Conservation (phyloP, 2,329 filamentous ascomycete genomes). For the Verticillium alfalfae region DNA sequence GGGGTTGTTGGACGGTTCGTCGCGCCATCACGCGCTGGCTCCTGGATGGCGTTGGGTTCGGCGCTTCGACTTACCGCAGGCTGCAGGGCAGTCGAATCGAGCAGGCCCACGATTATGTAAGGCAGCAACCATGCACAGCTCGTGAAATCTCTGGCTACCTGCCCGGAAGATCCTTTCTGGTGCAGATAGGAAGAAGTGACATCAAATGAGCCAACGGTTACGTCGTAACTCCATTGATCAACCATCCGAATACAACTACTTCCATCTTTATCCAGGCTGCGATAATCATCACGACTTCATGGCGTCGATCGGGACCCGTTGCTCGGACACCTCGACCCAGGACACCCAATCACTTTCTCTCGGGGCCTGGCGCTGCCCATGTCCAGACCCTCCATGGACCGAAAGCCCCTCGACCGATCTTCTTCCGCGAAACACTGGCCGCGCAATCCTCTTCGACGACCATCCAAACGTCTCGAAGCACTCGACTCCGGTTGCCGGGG, state of each 20-base stretch:
- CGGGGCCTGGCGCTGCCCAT: neutral
- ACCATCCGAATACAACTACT: neutral
- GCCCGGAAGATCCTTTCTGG: too few relatives aligned
- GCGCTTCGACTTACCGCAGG: too few relatives aligned
- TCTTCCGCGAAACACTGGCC: neutral
- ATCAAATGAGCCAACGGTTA: neutral
- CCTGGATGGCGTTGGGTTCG: too few relatives aligned
- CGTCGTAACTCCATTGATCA: neutral
- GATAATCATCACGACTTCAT: neutral
- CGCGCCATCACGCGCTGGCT: too few relatives aligned
- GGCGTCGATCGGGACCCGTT: neutral
- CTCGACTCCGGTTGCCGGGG: neutral
- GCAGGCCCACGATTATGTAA: too few relatives aligned
- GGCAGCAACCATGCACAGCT: too few relatives aligned
- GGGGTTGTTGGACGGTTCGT: too few relatives aligned
- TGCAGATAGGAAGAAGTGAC: neutral
- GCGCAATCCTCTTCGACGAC: neutral
- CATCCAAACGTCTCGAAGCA: neutral
- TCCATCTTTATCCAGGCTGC: neutral
- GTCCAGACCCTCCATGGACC: neutral
- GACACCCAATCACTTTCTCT: neutral
- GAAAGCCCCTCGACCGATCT: neutral
- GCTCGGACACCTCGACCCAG: neutral
- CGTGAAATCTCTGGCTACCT: neutral
- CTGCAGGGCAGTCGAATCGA: too few relatives aligned